phyloP scores from a whole-genome alignment of 768 basidiomycete species.

The Polyporus arcularius region DNA sequence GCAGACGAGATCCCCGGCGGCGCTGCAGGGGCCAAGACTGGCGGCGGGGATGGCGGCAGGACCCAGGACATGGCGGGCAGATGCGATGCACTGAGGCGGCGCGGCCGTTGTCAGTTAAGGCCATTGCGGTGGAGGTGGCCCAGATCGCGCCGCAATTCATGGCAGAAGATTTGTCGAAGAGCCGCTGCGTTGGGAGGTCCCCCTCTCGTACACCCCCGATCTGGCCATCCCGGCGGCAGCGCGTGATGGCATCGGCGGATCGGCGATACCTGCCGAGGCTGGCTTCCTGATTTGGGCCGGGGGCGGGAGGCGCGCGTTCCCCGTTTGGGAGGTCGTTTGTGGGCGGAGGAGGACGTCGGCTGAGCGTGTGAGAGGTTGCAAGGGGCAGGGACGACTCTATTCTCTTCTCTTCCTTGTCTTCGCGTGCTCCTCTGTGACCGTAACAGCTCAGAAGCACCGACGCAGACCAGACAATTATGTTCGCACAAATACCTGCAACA shows the following conservation, averaged over 20 bases:
- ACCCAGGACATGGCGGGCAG: too few relatives aligned
- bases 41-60: too few relatives aligned
- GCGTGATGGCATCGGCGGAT: constrained; percentile 10
- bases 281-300: constrained; percentile 1
- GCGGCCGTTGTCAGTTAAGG: too few relatives aligned
- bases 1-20: too few relatives aligned
- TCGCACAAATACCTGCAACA: background rate
- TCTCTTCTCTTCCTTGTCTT: background rate
- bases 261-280: constrained; percentile 6
- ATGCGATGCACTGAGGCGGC: too few relatives aligned
- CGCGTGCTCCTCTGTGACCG: background rate
- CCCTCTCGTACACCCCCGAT: background rate
- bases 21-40: too few relatives aligned
- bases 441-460: background rate
- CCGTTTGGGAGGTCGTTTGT: constrained; percentile 1
- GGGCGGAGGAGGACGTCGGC: background rate
- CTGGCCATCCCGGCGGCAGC: constrained; percentile 11
- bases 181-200: background rate
- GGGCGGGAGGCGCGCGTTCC: background rate
- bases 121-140: too few relatives aligned
- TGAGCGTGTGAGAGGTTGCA: background rate
- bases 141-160: background rate
- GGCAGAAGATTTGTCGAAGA: constrained; percentile 3
- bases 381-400: background rate
- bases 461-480: background rate